Conservation (phyloP, 768 basidiomycete genomes). For the Termitomyces sp. region DNA sequence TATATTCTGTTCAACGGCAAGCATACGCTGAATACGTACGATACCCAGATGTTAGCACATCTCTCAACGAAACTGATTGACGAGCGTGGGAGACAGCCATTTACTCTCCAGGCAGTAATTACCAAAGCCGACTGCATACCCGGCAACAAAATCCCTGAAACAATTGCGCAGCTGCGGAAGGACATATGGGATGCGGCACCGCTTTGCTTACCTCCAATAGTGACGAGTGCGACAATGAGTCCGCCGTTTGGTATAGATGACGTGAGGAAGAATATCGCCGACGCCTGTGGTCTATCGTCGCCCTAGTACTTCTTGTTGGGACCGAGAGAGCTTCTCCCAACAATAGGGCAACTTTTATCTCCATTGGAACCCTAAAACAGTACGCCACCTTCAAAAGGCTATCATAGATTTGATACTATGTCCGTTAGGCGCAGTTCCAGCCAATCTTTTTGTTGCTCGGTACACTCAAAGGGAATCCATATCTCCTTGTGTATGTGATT, state of each 20-base stretch:
- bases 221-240: constrained; percentile 47
- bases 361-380: neutral
- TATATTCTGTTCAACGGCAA: constrained; percentile 68
- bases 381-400: neutral
- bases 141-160: constrained; percentile 22
- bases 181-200: constrained; percentile 52
- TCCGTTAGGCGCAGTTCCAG: neutral
- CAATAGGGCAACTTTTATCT: neutral
- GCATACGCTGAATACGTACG: constrained; percentile 52
- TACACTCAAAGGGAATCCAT: neutral
- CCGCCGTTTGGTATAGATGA: constrained; percentile 51
- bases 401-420: neutral
- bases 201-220: constrained; percentile 59
- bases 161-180: constrained; percentile 36
- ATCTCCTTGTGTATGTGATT: neutral
- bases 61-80: constrained; percentile 38
- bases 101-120: constrained; percentile 67
- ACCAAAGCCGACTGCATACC: constrained; percentile 63
- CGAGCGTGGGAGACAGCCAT: constrained; percentile 31
- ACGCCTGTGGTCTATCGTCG: constrained; percentile 44
- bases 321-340: neutral
- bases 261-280: constrained; percentile 50
- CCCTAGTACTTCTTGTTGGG: neutral
- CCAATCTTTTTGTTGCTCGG: neutral
- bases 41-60: constrained; percentile 55